Base-by-base conservation (phyloP, 2,329 filamentous ascomycete genomes). In the Trichoderma semiorbis region DNA sequence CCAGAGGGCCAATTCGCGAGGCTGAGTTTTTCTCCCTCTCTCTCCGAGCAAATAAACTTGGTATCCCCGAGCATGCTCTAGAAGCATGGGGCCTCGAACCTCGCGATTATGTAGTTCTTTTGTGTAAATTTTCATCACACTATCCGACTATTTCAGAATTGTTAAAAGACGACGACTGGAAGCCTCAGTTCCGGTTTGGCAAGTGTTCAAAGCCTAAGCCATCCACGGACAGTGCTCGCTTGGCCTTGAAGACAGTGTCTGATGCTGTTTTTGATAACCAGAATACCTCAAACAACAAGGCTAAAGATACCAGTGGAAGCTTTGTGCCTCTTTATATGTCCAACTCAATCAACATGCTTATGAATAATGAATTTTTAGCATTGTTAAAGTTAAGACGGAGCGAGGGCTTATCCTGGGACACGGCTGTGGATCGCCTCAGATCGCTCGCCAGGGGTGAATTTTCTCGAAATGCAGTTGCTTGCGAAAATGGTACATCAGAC, bases 171-270 rank as follows among this genome's bases (percentile, higher is more conserved):
- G 62, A 78, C 76, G 71, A 79, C 80, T 81, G 21, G 74, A 80
- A 63, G 53, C 72, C 77, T 74, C 82, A 85, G 3, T 91, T 95
- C 78, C 87, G 90, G 7, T 85, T 96, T 28, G 92, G 93, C 1
- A 88, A 93, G 69, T 91, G 92, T 76, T 82, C 86, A n/a, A 85
- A 81, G 4, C 93, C 95, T 79, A 96, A 95, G 76, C 93, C 94
- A 1, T 88, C 87, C 0, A 66, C 86, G 1, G 75, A 81, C 3
- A 86, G 90, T 62, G 88, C 88, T 1, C 81, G 85, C 39, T 77
- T 81, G 7, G 85, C 85, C 0, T 91, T 92, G 50, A 16, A 75
- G 11, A 18, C 11, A 4, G 5, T 32, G 4, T n/a, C 30, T n/a
- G 55, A 61, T 36, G 36, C 10, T 12, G 34, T 36, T 36, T 36